Percentiles rank a stretch among this genome's conserved stretches.
These are phyloP conservation scores for Echeveria elegans DNA, from an alignment of 164 flowering plant genomes.

Conservation along the genomic window DNA sequence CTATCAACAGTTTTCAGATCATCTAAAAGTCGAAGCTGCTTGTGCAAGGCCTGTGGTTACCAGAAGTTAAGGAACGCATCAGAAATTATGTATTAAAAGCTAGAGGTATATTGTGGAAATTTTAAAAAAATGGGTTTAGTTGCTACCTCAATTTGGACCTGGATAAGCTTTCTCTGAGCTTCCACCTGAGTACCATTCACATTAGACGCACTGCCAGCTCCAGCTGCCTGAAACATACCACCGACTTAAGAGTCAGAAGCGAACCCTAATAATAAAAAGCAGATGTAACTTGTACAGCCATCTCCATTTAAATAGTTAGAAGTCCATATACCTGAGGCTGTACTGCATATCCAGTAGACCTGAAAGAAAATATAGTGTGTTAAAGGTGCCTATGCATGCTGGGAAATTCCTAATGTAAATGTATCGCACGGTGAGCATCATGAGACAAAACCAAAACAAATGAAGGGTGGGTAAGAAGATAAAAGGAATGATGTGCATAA, in stretches of 20 bases:
- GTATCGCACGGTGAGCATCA: background rate
- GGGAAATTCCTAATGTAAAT: background rate
- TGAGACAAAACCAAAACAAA: background rate
- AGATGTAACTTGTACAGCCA: too few relatives aligned
- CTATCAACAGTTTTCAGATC: constrained; percentile 15
- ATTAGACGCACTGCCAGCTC: too few relatives aligned
- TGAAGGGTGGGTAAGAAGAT: background rate
- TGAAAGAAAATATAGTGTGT: constrained; percentile 13
- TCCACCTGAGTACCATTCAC: too few relatives aligned
- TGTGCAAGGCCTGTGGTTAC: constrained; percentile 26
- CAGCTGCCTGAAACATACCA: background rate
- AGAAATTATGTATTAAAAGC: too few relatives aligned
- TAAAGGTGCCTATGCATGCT: background rate
- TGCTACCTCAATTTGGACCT: constrained; percentile 48
- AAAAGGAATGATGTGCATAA: background rate
- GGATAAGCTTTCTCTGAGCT: constrained; percentile 33
- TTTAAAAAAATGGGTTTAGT: constrained; percentile 9
- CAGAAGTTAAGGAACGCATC: background rate
- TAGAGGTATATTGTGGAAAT: constrained; percentile 6
- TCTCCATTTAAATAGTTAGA: constrained; percentile 14
- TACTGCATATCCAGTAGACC: constrained; percentile 53
- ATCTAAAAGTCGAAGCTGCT: constrained; percentile 29
- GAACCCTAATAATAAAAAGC: constrained; percentile 22
- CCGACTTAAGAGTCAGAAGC: constrained; percentile 4
- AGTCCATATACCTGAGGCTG: constrained; percentile 28